Conservation (phyloP, 2,329 filamentous ascomycete genomes). For the Pseudocercospora fuligena region DNA sequence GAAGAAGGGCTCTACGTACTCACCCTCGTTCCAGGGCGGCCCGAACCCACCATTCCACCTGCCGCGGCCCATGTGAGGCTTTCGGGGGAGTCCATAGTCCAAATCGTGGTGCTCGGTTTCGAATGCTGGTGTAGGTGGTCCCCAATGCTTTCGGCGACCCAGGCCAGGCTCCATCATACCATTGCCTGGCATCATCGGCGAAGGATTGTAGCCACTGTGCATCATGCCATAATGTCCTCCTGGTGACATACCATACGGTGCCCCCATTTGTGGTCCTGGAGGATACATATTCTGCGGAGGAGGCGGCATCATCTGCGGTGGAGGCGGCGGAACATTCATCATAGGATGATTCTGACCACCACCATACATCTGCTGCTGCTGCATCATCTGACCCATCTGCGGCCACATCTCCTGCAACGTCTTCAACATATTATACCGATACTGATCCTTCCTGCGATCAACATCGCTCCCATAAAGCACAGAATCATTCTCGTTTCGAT, state of each 20-base stretch:
- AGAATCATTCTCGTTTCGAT: slow-evolving; percentile 27
- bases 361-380: not conserved
- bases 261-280: not conserved
- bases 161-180: not conserved
- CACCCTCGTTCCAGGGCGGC: not conserved
- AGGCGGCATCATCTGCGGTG: slow-evolving; percentile 1
- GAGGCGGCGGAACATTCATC: not conserved
- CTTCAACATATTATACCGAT: slow-evolving; percentile 32
- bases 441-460: slow-evolving; percentile 34
- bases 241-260: not conserved
- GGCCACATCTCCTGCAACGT: slow-evolving; percentile 34
- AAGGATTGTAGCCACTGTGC: not conserved
- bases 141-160: not conserved
- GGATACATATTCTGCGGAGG: not conserved
- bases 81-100: not conserved
- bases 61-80: not conserved
- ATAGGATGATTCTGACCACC: not conserved
- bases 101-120: not conserved
- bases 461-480: slow-evolving; percentile 33
- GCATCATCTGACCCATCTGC: slow-evolving; percentile 30
- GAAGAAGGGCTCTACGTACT: not conserved
- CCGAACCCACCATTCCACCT: not conserved
- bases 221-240: not conserved
- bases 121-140: not conserved
- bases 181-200: accelerated